Evolutionary conservation across 768 basidiomycete species (phyloP), one percentile per base, ranked within the genome.

Genomic region (Terana coerulea): DNA sequence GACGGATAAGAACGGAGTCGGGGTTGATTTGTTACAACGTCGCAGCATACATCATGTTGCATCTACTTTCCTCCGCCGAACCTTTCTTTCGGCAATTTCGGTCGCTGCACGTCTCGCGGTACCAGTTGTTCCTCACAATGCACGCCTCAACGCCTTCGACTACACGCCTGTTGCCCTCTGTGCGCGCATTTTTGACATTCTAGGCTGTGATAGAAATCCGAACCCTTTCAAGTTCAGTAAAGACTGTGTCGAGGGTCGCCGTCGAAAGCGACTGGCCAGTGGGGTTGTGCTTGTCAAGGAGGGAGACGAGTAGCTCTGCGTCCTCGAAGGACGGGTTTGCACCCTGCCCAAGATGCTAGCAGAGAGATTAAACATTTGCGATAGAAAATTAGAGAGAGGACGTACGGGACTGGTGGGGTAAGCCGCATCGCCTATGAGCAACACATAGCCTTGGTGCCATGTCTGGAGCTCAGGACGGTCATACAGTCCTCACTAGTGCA

Each of bases 291-390:
- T 66, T 52, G 9, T 49, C 40, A 5, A 75, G 65, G 9, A 72
- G 64, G 0, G 63, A 63, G 10, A 66, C 58, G 28, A 75, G 59
- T 52, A 65, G 64, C 47, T 68, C 68, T n/a, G 67, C 59, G 54
- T 75, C 74, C 53, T 75, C 73, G 50, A 73, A 69, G 1, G 75
- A 70, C 58, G 73, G 72, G 56, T 75, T 75, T 12, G 75, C 73
- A 24, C 73, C 74, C 62, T 75, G 73, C 0, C 74, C 74, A 17
- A 76, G 66, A 51, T 75, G 73, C 73, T 75, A 49, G 15, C 14
- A 48, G 14, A 22, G 12, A 14, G 33, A 15, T 41, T 3, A 26
- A 35, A 14, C 29, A 17, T 41, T 47, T 11, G 28, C 7, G 33
- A 28, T 33, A 29, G 5, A 3, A n/a, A n/a, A n/a, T n/a, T n/a